Base-by-base conservation (phyloP, 169 alveolate species). In the Plasmodium gallinaceum region DNA sequence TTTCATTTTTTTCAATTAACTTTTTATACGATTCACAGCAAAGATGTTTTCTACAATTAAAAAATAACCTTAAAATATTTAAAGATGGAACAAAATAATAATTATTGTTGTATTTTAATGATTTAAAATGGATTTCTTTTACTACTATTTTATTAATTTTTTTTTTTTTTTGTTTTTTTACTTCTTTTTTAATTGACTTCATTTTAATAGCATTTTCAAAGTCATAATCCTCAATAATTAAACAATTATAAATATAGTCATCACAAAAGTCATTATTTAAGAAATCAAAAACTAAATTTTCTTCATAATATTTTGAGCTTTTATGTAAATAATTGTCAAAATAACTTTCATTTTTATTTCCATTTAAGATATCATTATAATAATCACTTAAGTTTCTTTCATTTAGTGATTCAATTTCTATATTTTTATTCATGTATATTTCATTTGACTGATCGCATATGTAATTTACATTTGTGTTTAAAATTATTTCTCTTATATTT, bases 61-160 rank as follows among this genome's bases (percentile, higher is more conserved):
- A 78, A 65, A 64, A 78, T 6, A 78, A 62, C 3, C 46, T 78
- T 58, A 78, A 7, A 62, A 78, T 78, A 18, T 45, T n/a, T 0
- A 70, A 78, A 6, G 64, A 16, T 12, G 89, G 70, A 8, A 78
- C 78, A 43, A 48, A 78, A 48, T 45, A 78, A 12, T 12, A 78
- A 24, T 16, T 78, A 26, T 22, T 5, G 14, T 78, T 78, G 57
- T 78, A 43, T 24, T 32, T 78, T 52, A 58, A 32, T 42, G 89
- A 32, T 24, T 78, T 66, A 20, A 78, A 78, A 42, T 78, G 54
- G 45, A 78, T 78, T 58, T 24, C 39, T 43, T 26, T n/a, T 64
- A 48, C 64, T 32, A 6, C 26, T 60, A 71, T 54, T 10, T 39
- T 6, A n/a, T 70, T 18, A 45, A 39, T 10, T 68, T 20, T 12